These are phyloP conservation scores for Leishmania braziliensis DNA, from an alignment of 208 protist species.

Conservation along the genomic window DNA sequence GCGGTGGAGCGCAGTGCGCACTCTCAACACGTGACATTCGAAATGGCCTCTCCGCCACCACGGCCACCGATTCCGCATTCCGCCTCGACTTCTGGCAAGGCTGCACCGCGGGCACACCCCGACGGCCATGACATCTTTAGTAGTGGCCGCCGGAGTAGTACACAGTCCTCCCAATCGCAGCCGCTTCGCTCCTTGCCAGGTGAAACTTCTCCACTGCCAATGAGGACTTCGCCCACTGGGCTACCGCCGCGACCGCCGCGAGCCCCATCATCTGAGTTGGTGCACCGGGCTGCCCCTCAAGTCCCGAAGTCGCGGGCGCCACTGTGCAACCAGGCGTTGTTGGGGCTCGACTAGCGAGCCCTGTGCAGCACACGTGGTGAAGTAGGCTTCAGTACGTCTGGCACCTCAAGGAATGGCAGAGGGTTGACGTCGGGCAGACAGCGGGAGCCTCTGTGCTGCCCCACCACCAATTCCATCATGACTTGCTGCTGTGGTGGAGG, in stretches of 20 bases:
- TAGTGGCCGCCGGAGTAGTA: neutral
- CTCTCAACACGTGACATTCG: neutral
- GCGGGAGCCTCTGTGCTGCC: neutral
- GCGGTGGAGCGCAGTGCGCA: neutral
- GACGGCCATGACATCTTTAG: neutral
- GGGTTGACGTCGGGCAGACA: neutral
- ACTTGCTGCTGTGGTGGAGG: neutral
- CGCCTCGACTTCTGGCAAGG: neutral
- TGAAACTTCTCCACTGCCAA: neutral
- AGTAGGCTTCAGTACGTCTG: neutral
- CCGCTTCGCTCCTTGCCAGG: neutral
- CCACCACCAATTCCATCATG: neutral
- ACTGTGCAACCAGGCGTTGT: neutral
- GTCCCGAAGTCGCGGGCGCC: neutral
- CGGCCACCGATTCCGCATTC: neutral
- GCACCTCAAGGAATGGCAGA: neutral
- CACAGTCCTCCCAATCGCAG: neutral
- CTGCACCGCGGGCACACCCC: neutral
- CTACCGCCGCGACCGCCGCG: slow-evolving; percentile 1
- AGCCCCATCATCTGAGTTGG: neutral
- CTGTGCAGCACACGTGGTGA: neutral
- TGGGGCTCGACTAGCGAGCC: neutral
- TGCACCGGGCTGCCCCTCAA: neutral
- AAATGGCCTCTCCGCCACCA: neutral
- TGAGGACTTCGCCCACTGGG: neutral